Base-by-base conservation (phyloP, 176 grass and related monocot species). In the Oryza punctata region DNA sequence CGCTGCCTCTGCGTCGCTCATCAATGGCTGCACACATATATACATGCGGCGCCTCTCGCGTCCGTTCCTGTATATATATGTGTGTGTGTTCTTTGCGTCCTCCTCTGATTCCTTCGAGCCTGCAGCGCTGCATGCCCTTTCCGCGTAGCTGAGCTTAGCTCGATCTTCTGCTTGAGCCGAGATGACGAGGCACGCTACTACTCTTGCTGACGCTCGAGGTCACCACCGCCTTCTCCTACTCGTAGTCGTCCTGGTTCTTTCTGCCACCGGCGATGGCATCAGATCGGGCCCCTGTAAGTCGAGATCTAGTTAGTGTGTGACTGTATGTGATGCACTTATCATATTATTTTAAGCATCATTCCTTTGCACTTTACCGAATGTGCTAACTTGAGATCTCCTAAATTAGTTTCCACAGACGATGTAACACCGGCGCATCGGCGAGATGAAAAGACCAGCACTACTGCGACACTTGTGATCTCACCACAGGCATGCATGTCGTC, bases 221-320 rank as follows among this genome's bases (percentile, higher is more conserved):
- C 83, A 6, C 50, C 8, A 37, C 67, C 38, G 26, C 43, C 54
- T 72, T 65, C 65, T 88, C 21, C 7, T 76, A 9, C 41, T 81
- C 15, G 15, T 49, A 12, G 44, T 9, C 0, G 0, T 90, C 38
- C 37, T 84, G 78, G 45, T 92, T 73, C 84, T 92, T 40, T 72
- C 79, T 1, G 77, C 81, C 30, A 35, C 44, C 24, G 45, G 65
- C 2, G 75, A 90, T 38, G 87, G 79, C 63, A 83, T 92, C 43
- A 82, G 90, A 67, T 82, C 49, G 57, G 65, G 18, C 4, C 92
- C 90, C 15, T 12, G 92, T 94, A 87, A 87, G 80, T 50, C 18
- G 7, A 41, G 40, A 19, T 2, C 1, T 7, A 54, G 18, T 21
- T 21, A 59, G 54, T 21, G 6, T 23, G 21, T 60, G 37, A 40